Conservation (phyloP, 305 asterid species). For the Solanum hybrid region DNA sequence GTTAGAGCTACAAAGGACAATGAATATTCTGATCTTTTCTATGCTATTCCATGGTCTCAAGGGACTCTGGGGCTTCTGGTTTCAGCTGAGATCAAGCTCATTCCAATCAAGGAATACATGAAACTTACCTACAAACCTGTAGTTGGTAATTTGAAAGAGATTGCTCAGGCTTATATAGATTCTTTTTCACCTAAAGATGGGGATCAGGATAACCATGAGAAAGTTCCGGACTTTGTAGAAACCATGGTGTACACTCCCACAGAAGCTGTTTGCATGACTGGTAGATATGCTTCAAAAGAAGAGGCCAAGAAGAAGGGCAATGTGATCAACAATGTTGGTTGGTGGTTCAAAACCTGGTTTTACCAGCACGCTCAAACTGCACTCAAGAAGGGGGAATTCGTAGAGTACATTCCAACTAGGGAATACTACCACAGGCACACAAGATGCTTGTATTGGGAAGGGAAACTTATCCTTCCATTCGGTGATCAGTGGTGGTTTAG, state of each 20-base stretch:
- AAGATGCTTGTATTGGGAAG: not conserved
- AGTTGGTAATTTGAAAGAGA: not conserved
- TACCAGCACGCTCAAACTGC: not conserved
- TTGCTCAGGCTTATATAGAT: not conserved
- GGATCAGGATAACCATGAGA: not conserved
- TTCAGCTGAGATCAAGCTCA: not conserved
- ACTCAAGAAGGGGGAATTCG: not conserved
- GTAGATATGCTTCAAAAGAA: not conserved
- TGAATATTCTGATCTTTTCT: not conserved
- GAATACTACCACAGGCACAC: not conserved
- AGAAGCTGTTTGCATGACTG: not conserved
- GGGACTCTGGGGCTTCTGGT: not conserved
- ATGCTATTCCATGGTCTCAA: not conserved
- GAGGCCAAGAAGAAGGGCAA: not conserved
- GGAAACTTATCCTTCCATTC: not conserved
- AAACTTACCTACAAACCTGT: not conserved
- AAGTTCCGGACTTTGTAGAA: not conserved
- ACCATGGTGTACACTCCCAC: not conserved
- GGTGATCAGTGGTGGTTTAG: not conserved
- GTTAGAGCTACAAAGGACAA: not conserved
- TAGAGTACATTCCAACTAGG: not conserved
- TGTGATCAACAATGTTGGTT: not conserved
- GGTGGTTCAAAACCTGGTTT: not conserved
- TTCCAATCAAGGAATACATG: not conserved
- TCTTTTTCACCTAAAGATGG: not conserved